These are phyloP conservation scores for Phytophthora niederhauseri DNA, from an alignment of 352 stramenopile species.

Conservation along the genomic window DNA sequence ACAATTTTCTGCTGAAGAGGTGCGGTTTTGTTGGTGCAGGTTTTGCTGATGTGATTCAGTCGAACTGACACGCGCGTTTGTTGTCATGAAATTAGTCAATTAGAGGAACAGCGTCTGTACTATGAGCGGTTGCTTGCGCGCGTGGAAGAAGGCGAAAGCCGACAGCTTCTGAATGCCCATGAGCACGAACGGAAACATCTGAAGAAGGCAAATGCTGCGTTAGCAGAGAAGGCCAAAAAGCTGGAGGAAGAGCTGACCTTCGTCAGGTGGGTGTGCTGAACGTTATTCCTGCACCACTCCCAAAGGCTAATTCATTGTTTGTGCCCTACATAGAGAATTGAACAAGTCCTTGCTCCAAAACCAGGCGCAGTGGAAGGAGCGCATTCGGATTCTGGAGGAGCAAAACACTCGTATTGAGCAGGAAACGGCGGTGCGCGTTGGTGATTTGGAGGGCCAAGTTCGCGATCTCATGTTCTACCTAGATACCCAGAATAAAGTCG, in stretches of 20 bases:
- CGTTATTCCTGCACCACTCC: not conserved
- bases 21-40: slow-evolving; percentile 1
- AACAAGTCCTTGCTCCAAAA: slow-evolving; percentile 91
- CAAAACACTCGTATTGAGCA: slow-evolving; percentile 62
- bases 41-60: not conserved
- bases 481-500: slow-evolving; percentile 88
- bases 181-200: slow-evolving; percentile 87
- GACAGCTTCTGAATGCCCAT: slow-evolving; percentile 55
- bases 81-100: slow-evolving; percentile 63
- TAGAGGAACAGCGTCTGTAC: slow-evolving; percentile 95
- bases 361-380: slow-evolving; percentile 90
- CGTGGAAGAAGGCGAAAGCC: slow-evolving; percentile 61
- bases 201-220: slow-evolving; percentile 68
- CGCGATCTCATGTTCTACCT: slow-evolving; percentile 92
- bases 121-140: slow-evolving; percentile 88
- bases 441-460: slow-evolving; percentile 84
- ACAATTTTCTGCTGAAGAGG: slow-evolving; percentile 97
- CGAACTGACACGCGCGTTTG: slow-evolving; percentile 1
- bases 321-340: slow-evolving; percentile 55
- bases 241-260: slow-evolving; percentile 84
- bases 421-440: slow-evolving; percentile 66
- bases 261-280: slow-evolving; percentile 54
- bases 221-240: slow-evolving; percentile 76
- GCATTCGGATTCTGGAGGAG: slow-evolving; percentile 70
- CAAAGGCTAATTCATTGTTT: slow-evolving; percentile 5